phyloP scores from a whole-genome alignment of 495 filamentous ascomycete genomes.

The Viridothelium virens region DNA sequence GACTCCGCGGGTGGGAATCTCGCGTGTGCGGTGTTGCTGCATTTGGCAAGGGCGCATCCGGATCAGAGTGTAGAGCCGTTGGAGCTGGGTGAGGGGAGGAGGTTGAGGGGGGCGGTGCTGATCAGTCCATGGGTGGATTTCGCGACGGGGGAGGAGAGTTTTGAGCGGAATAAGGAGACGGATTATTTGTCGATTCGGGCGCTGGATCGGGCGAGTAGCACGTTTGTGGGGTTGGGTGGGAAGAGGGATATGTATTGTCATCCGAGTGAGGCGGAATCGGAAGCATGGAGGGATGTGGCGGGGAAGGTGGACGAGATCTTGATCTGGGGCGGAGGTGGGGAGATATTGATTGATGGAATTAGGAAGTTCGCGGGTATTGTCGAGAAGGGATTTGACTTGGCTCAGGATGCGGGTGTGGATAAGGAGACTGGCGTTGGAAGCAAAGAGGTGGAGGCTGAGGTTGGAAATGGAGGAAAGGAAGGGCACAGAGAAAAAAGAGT shows the following conservation, averaged over 20 bases:
- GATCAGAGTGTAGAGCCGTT: conserved; percentile 36
- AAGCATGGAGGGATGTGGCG: conserved; percentile 48
- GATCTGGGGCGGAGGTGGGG: conserved; percentile 48
- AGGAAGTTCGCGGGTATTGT: conserved; percentile 43
- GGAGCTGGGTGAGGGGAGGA: conserved; percentile 17
- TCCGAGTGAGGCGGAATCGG: conserved; percentile 41
- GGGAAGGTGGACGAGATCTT: conserved; percentile 43
- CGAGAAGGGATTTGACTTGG: conserved; percentile 20
- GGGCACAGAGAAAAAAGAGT: conserved; percentile 17
- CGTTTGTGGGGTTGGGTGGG: conserved; percentile 38
- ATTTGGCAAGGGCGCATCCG: conserved; percentile 54
- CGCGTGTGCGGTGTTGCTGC: conserved; percentile 45
- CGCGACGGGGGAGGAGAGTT: conserved; percentile 34
- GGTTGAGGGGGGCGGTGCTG: conserved; percentile 39
- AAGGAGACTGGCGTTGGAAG: neutral
- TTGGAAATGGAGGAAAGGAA: neutral
- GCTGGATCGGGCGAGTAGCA: conserved; percentile 38
- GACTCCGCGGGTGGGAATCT: conserved; percentile 62
- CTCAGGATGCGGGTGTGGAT: neutral
- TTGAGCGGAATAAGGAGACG: conserved; percentile 41
- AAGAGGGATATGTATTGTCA: conserved; percentile 50
- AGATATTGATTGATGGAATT: conserved; percentile 54
- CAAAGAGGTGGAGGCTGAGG: neutral
- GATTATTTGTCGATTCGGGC: conserved; percentile 40
- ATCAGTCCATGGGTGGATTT: conserved; percentile 53